phyloP scores from a whole-genome alignment of 495 filamentous ascomycete genomes.

The Penicilliopsis zonata region DNA sequence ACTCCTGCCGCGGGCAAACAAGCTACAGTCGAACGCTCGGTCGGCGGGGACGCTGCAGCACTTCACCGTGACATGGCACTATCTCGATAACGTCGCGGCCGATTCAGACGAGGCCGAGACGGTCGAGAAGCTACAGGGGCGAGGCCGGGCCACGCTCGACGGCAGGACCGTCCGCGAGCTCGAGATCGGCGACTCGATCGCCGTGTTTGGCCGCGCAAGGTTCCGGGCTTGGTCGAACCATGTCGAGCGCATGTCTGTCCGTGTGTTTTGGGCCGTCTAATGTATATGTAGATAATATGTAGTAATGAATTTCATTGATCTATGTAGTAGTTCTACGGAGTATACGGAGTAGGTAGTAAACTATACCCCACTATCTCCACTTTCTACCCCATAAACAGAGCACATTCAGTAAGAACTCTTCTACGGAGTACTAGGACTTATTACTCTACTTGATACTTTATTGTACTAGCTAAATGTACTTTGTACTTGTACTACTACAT shows the following conservation, averaged over 20 bases:
- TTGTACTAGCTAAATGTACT: no score
- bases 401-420: no score
- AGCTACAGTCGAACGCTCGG: slow-evolving; percentile 42
- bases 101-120: slow-evolving; percentile 32
- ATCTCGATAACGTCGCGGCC: slow-evolving; percentile 30
- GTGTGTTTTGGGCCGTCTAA: slow-evolving; percentile 54
- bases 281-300: no score
- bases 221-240: slow-evolving; percentile 52
- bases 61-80: slow-evolving; percentile 46
- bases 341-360: no score
- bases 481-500: no score
- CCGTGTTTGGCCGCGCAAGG: slow-evolving; percentile 50
- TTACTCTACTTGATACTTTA: no score
- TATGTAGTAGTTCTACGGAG: no score
- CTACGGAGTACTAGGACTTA: no score
- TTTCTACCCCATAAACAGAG: no score
- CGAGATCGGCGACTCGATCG: slow-evolving; percentile 51
- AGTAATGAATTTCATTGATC: no score
- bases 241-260: slow-evolving; percentile 41
- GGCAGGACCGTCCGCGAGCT: slow-evolving; percentile 44
- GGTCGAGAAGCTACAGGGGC: slow-evolving; percentile 26
- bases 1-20: slow-evolving; percentile 25
- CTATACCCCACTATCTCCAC: no score
- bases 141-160: slow-evolving; percentile 42
- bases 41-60: slow-evolving; percentile 19